phyloP scores from a whole-genome alignment of 2,329 filamentous ascomycete species.

The Fusarium torreyae region DNA sequence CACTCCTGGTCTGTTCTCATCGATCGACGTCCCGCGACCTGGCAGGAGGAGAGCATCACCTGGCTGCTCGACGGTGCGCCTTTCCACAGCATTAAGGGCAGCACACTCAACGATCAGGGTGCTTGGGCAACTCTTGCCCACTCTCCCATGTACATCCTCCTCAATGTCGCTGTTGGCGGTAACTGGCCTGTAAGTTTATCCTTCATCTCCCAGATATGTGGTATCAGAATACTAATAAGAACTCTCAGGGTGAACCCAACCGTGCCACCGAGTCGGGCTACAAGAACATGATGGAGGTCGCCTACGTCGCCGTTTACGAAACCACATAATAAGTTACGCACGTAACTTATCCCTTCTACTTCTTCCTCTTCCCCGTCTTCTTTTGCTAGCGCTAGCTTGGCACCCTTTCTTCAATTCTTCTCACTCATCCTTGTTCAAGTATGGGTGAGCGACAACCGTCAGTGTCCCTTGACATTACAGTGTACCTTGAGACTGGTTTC shows the following conservation, averaged over 20 bases:
- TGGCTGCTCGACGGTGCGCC: constrained; percentile 64
- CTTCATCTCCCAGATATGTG: no score
- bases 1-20: constrained; percentile 65
- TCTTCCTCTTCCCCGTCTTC: constrained; percentile 2
- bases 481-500: constrained; percentile 12
- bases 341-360: background rate
- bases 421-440: background rate
- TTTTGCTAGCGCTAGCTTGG: background rate
- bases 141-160: constrained; percentile 61
- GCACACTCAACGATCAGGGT: constrained; percentile 57
- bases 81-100: constrained; percentile 62
- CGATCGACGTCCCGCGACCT: constrained; percentile 61
- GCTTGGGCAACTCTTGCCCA: constrained; percentile 63
- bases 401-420: constrained; percentile 21
- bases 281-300: constrained; percentile 60
- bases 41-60: constrained; percentile 63
- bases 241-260: constrained; percentile 53
- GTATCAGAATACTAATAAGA: constrained; percentile 10
- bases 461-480: background rate
- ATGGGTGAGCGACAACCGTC: background rate
- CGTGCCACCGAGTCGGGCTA: constrained; percentile 54
- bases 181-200: constrained; percentile 56
- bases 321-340: constrained; percentile 32
- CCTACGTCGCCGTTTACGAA: constrained; percentile 59
- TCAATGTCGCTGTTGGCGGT: constrained; percentile 66